Evolutionary conservation across 129 eudicot species (phyloP).

Genomic region (Ambrosia artemisiifolia): DNA sequence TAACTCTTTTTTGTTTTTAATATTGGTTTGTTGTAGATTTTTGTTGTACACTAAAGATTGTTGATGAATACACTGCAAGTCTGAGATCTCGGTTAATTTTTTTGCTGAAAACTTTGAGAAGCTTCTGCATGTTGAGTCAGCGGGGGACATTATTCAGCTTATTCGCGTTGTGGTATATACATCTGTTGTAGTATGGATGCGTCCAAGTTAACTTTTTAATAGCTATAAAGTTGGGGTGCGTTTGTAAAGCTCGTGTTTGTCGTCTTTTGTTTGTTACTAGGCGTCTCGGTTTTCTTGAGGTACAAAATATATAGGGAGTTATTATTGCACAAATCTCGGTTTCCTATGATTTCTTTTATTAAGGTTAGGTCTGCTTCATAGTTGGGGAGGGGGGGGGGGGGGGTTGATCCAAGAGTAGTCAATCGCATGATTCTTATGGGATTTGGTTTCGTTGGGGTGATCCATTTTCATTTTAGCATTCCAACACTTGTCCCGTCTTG

Average conservation of each 20-base stretch:
- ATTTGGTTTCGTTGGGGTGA: no score
- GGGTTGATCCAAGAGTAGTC: no score
- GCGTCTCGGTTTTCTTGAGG: not conserved
- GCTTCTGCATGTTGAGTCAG: constrained; percentile 62
- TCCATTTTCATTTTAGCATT: no score
- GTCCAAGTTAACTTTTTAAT: not conserved
- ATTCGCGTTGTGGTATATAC: constrained; percentile 62
- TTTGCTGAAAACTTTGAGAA: constrained; percentile 70
- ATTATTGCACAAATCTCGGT: no score
- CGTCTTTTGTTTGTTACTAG: not conserved
- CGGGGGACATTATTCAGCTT: constrained; percentile 75
- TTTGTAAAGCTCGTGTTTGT: constrained; percentile 1
- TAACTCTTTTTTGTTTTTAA: constrained; percentile 2
- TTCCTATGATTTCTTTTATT: no score
- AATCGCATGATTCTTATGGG: no score
- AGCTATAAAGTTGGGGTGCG: not conserved
- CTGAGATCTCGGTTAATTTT: constrained; percentile 56
- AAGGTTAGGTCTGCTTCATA: no score
- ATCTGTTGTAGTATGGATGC: constrained; percentile 4
- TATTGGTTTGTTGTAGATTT: constrained; percentile 49
- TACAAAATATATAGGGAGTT: not conserved
- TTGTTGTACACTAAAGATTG: constrained; percentile 53
- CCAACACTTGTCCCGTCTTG: no score
- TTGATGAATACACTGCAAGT: constrained; percentile 58
- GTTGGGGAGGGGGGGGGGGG: no score